These are phyloP conservation scores for Metschnikowia dekortorum DNA, from an alignment of 805 yeast species.

Conservation along the genomic window DNA sequence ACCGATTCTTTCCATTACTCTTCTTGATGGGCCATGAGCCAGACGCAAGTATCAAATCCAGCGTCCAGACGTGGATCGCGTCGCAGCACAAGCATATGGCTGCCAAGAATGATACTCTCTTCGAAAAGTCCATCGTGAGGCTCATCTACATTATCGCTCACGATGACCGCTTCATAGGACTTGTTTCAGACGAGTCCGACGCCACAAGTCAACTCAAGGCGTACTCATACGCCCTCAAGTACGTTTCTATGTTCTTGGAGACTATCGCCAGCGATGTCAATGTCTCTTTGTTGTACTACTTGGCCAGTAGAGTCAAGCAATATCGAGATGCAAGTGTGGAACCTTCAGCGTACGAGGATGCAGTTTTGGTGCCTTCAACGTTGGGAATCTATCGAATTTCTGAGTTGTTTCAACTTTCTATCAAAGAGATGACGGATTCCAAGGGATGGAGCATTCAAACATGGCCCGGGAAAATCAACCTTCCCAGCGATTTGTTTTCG, in stretches of 20 bases:
- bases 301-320: constrained; percentile 76
- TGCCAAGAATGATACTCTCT: constrained; percentile 38
- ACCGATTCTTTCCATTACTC: constrained; percentile 60
- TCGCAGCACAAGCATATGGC: constrained; percentile 46
- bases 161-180: constrained; percentile 58
- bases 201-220: constrained; percentile 23
- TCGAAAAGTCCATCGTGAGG: constrained; percentile 66
- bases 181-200: constrained; percentile 23
- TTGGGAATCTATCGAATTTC: constrained; percentile 58
- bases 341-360: constrained; percentile 23
- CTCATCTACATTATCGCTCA: constrained; percentile 70
- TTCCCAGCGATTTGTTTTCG: constrained; percentile 68
- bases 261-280: constrained; percentile 61
- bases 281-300: constrained; percentile 66
- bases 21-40: constrained; percentile 82
- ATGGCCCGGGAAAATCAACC: constrained; percentile 74
- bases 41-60: constrained; percentile 41
- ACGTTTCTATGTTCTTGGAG: constrained; percentile 56
- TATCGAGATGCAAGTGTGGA: constrained; percentile 53
- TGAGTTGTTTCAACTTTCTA: constrained; percentile 65
- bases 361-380: constrained; percentile 20
- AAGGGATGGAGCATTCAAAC: constrained; percentile 69
- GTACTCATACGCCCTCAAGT: constrained; percentile 51
- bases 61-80: constrained; percentile 65
- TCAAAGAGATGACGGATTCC: constrained; percentile 52